These are phyloP conservation scores for Scenedesmus sp. DNA, from an alignment of 163 green algal species.

Conservation along the genomic window DNA sequence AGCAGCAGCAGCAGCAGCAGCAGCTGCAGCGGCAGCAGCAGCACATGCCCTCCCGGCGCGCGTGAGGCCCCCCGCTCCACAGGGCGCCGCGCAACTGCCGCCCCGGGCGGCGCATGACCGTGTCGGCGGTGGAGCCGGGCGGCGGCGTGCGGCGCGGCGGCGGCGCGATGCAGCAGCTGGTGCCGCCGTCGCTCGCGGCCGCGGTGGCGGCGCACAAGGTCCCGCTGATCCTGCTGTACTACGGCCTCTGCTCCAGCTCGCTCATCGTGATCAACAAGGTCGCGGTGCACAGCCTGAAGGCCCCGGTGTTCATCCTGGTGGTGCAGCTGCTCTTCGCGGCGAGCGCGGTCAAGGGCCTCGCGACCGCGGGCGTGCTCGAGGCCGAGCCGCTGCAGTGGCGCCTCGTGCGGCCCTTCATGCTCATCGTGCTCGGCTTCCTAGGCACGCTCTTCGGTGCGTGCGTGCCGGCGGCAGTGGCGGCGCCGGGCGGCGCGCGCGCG, in stretches of 20 bases:
- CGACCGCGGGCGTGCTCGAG: conserved; percentile 50
- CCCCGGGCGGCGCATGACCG: too few species aligned
- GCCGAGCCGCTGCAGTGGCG: conserved; percentile 59
- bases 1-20: too few species aligned
- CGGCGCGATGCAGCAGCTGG: neutral
- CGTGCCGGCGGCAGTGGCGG: too few species aligned
- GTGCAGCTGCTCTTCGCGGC: conserved; percentile 64
- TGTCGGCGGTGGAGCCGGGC: too few species aligned
- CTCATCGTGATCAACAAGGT: conserved; percentile 42
- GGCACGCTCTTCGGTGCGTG: neutral
- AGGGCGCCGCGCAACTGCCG: too few species aligned
- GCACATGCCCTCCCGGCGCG: too few species aligned
- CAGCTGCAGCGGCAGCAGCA: too few species aligned
- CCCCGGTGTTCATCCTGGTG: conserved; percentile 71
- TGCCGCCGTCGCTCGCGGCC: too few species aligned
- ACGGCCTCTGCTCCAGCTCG: conserved; percentile 32
- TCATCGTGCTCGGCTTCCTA: conserved; percentile 70
- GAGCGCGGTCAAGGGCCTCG: conserved; percentile 44
- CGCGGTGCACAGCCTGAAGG: conserved; percentile 36
- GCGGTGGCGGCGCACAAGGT: too few species aligned
- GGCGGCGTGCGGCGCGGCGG: too few species aligned
- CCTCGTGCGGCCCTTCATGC: conserved; percentile 52
- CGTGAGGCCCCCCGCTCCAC: too few species aligned
- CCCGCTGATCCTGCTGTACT: conserved; percentile 29
- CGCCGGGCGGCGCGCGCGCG: too few species aligned